Percentiles rank a stretch among this genome's conserved stretches.
Conservation (phyloP, 169 alveolate genomes). For the Eimeria acervulina region DNA sequence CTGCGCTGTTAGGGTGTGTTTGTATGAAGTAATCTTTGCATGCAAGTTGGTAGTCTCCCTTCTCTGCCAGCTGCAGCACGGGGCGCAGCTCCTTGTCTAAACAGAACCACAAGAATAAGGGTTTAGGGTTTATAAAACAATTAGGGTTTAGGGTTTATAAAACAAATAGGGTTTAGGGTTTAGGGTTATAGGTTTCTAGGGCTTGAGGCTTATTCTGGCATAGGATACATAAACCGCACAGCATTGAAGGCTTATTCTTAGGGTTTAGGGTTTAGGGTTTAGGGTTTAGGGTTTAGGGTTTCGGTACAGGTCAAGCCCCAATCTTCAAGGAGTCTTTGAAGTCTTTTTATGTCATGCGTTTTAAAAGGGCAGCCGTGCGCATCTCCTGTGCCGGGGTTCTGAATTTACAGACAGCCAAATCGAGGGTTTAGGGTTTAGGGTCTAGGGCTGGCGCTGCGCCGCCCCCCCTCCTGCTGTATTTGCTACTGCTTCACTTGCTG, state of each 20-base stretch:
- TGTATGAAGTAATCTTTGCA: conserved; percentile 92
- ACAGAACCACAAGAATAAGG: background rate
- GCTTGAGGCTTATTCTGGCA: too few relatives aligned
- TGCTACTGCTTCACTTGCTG: too few relatives aligned
- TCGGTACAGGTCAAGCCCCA: conserved; percentile 60
- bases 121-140: background rate
- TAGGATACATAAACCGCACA: too few relatives aligned
- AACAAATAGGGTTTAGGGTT: background rate
- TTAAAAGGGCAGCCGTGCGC: conserved; percentile 98
- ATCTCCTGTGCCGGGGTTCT: conserved; percentile 93
- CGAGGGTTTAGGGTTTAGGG: background rate
- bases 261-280: background rate
- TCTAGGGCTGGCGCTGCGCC: background rate
- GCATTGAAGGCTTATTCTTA: too few relatives aligned
- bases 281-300: conserved; percentile 4
- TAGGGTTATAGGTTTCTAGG: too few relatives aligned
- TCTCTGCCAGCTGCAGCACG: conserved; percentile 74
- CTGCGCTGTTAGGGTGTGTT: conserved; percentile 91
- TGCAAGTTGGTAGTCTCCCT: conserved; percentile 93
- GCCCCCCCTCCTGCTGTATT: too few relatives aligned
- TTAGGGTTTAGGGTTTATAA: background rate
- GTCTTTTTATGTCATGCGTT: conserved; percentile 84
- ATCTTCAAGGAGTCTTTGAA: conserved; percentile 82
- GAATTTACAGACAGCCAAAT: background rate
- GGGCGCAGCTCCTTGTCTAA: background rate